Evolutionary conservation across 2,329 filamentous ascomycete genomes (phyloP).

Genomic region (Phialophora expanda): DNA sequence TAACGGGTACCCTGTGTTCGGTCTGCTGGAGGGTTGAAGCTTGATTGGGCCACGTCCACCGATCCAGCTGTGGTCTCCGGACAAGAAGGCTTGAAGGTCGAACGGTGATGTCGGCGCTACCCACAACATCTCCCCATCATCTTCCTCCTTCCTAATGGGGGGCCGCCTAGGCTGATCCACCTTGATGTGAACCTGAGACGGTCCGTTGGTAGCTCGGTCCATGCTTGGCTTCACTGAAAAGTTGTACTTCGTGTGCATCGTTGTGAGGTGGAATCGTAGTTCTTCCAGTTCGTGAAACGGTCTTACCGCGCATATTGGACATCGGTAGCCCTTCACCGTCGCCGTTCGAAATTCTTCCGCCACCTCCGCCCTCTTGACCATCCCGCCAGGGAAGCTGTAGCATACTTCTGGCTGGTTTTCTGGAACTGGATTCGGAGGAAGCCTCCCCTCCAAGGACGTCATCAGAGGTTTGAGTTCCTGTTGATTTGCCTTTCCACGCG

Average conservation of each 20-base stretch:
- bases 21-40: conserved; percentile 8
- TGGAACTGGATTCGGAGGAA: background rate
- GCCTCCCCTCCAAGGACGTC: background rate
- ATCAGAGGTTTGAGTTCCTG: background rate
- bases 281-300: conserved; percentile 27
- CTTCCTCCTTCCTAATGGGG: conserved; percentile 19
- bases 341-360: conserved; percentile 21
- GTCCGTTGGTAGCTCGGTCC: conserved; percentile 12
- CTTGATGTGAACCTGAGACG: conserved; percentile 30
- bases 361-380: conserved; percentile 1
- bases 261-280: conserved; percentile 37
- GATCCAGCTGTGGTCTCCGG: conserved; percentile 33
- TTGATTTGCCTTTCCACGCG: conserved; percentile 7
- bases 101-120: conserved; percentile 34
- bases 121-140: conserved; percentile 27
- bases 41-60: conserved; percentile 15
- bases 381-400: conserved; percentile 23
- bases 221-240: conserved; percentile 29
- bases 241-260: conserved; percentile 34
- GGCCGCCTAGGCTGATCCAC: conserved; percentile 17
- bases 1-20: conserved; percentile 22
- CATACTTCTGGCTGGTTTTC: conserved; percentile 23
- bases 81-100: conserved; percentile 33
- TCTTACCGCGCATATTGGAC: conserved; percentile 32
- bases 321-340: conserved; percentile 33